Conservation (phyloP, 2,329 filamentous ascomycete species). For the Fusarium sp. region DNA sequence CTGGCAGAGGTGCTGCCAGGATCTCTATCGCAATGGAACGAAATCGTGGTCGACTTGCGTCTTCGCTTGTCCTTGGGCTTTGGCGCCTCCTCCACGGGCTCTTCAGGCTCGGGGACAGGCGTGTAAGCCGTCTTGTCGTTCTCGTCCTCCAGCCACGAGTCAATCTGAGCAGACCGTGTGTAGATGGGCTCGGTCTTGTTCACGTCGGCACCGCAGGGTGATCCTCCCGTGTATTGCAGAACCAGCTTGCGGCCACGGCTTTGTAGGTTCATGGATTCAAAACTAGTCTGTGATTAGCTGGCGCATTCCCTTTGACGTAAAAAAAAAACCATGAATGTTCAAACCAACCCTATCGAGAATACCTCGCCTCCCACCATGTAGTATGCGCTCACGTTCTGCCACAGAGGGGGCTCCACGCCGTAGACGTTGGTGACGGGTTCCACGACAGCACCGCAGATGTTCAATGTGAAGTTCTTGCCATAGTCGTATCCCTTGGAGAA, state of each 20-base stretch:
- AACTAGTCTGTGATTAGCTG: conserved; percentile 41
- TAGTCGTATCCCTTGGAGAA: conserved; percentile 79
- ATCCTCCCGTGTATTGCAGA: conserved; percentile 79
- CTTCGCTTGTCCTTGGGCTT: conserved; percentile 47
- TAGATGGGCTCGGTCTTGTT: conserved; percentile 48
- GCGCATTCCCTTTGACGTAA: conserved; percentile 6
- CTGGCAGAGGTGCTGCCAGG: conserved; percentile 72
- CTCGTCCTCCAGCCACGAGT: conserved; percentile 44
- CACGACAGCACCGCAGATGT: conserved; percentile 81
- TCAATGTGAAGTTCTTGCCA: conserved; percentile 82
- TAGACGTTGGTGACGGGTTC: conserved; percentile 69
- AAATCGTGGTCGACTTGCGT: conserved; percentile 85
- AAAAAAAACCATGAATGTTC: background rate
- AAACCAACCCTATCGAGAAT: conserved; percentile 77
- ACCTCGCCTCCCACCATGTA: conserved; percentile 72
- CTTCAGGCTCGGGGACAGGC: conserved; percentile 21
- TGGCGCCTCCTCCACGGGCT: conserved; percentile 32
- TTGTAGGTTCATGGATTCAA: conserved; percentile 61
- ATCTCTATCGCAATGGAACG: conserved; percentile 91
- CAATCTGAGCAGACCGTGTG: conserved; percentile 43
- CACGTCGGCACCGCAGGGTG: conserved; percentile 68
- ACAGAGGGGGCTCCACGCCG: conserved; percentile 68
- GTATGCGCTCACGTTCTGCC: conserved; percentile 81
- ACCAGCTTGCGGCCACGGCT: conserved; percentile 78
- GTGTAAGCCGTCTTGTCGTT: conserved; percentile 22